These are phyloP conservation scores for Thalia dealbata DNA, from an alignment of 176 grass and related monocot species.

Conservation along the genomic window DNA sequence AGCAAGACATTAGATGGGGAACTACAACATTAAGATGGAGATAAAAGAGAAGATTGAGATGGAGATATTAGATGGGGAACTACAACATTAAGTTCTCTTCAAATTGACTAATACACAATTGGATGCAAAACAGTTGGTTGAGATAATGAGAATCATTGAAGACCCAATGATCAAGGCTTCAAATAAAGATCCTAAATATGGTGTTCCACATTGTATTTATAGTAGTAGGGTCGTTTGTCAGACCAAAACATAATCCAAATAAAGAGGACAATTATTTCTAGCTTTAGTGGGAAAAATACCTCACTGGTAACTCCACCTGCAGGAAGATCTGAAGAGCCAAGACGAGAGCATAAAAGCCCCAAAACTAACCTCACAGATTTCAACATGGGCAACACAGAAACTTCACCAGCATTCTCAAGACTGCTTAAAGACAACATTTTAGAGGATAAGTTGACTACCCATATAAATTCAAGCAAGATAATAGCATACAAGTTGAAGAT, in stretches of 20 bases:
- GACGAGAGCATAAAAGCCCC: slow-evolving; percentile 34
- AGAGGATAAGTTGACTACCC: neutral
- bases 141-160: neutral
- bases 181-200: neutral
- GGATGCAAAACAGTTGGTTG: neutral
- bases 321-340: slow-evolving; percentile 10
- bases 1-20: neutral
- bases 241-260: neutral
- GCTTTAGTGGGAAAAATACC: slow-evolving; percentile 30
- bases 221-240: neutral
- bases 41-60: neutral
- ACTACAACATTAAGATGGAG: no score
- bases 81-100: neutral
- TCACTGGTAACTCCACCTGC: slow-evolving; percentile 43
- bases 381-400: slow-evolving; percentile 67
- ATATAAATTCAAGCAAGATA: slow-evolving; percentile 10
- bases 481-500: neutral
- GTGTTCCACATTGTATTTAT: neutral
- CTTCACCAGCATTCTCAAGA: slow-evolving; percentile 92
- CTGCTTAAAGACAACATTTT: slow-evolving; percentile 29
- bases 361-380: slow-evolving; percentile 77
- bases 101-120: no score
- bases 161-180: neutral
- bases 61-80: no score
- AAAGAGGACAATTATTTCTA: no score